Percentiles rank a stretch among this genome's conserved stretches.
Conservation (phyloP, 108 stramenopile species). For the Pseudonitzschia multiseries region DNA sequence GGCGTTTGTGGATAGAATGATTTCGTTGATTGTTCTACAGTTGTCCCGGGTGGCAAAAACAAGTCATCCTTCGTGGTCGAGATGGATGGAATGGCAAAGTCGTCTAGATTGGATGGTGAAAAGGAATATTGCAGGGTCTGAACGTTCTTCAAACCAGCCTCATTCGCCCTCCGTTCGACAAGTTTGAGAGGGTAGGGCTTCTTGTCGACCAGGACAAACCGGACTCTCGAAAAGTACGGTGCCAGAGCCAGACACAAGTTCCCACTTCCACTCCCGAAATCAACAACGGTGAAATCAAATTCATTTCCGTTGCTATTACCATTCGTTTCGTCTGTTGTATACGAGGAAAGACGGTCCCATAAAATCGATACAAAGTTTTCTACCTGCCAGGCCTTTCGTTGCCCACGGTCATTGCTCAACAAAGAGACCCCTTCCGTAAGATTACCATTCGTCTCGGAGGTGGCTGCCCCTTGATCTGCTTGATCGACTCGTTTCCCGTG, state of each 20-base stretch:
- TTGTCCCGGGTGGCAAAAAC: background rate
- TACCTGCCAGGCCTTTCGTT: constrained; percentile 40
- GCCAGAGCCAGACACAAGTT: constrained; percentile 40
- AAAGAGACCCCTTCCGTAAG: constrained; percentile 11
- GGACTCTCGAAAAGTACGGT: constrained; percentile 28
- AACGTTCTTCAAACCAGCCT: constrained; percentile 23
- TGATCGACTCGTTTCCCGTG: constrained; percentile 7
- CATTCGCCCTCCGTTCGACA: constrained; percentile 13
- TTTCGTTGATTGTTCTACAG: background rate
- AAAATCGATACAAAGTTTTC: constrained; percentile 34
- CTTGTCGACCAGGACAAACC: constrained; percentile 37
- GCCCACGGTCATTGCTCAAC: constrained; percentile 31
- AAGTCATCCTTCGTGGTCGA: background rate
- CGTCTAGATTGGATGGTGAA: constrained; percentile 25
- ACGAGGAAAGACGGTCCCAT: constrained; percentile 5
- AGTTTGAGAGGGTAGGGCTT: constrained; percentile 28
- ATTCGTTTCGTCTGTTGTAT: background rate
- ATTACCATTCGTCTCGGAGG: too few species aligned
- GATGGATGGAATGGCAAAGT: constrained; percentile 18
- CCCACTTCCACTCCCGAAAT: constrained; percentile 43
- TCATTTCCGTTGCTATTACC: background rate
- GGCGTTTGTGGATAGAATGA: background rate
- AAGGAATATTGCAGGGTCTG: constrained; percentile 27
- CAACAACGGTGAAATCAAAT: constrained; percentile 21
- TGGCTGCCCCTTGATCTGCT: background rate